Evolutionary conservation across 768 basidiomycete genomes (phyloP), one percentile per base, ranked within the genome.

Genomic region (Postia placenta): DNA sequence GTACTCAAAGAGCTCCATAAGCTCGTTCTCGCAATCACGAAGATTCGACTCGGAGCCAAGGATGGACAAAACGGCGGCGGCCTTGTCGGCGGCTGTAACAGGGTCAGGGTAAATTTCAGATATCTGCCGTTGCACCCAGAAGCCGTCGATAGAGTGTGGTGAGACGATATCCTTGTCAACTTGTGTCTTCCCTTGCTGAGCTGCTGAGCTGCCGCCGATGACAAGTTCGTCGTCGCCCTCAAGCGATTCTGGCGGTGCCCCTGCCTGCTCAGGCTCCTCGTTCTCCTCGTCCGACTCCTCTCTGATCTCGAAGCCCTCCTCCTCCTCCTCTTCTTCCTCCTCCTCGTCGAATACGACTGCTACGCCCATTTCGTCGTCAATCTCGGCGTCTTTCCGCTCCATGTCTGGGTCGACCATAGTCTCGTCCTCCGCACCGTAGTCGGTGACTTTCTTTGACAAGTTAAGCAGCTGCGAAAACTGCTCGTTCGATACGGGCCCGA

Each of bases 291-390:
- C 90, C 2, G 81, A 80, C 55, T 87, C 90, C 0, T 92, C 88
- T 9, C 79, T 75, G 46, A 97, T 79, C 64, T 96, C 94, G 56
- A 75, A 97, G 0, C 84, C 87, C 55, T 89, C 90, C 0, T 89
- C 91, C 17, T 94, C 91, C 2, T 94, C 92, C 20, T 78, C 92
- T 20, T 96, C 93, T 59, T 92, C 84, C 55, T 96, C 95, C 50
- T 98, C 96, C 61, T 97, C 95, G 56, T 97, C 94, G 51, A 98
- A 97, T 4, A 97, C 86, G 6, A 99, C 94, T 0, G 95, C 95
- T 1, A 99, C 95, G n/a, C 95, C 94, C 38, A 89, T 83, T 58
- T 95, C 93, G 51, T 93, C 93, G 55, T 97, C 95, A 58, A 97
- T 92, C 66, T 87, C 92, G 2, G 82, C 89, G 49, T 89, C 90